These are phyloP conservation scores for Bidens hawaiensis DNA, from an alignment of 140 eudicot species.

Conservation along the genomic window DNA sequence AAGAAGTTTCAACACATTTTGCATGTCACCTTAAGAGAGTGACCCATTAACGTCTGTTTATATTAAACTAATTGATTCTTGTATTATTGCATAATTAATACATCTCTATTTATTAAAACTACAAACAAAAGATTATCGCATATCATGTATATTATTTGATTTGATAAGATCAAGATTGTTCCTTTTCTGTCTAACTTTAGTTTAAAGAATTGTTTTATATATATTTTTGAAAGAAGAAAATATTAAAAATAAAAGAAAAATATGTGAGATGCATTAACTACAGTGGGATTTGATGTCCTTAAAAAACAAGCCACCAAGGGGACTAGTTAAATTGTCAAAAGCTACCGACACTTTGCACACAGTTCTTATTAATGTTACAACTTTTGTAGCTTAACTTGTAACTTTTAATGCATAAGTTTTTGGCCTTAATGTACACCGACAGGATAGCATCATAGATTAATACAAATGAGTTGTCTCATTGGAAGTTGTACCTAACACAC, in stretches of 20 bases:
- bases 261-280: constrained; percentile 5
- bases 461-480: constrained; percentile 39
- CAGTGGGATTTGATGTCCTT: constrained; percentile 25
- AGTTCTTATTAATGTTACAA: constrained; percentile 21
- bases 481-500: constrained; percentile 38
- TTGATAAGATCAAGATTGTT: not conserved
- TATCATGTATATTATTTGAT: not conserved
- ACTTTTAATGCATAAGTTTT: not conserved
- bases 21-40: constrained; percentile 29
- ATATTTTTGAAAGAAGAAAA: not conserved
- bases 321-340: constrained; percentile 14
- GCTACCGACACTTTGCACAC: constrained; percentile 35
- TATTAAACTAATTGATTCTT: constrained; percentile 7
- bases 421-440: constrained; percentile 36
- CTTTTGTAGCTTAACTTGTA: not conserved
- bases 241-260: not conserved
- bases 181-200: not conserved
- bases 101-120: not conserved
- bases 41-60: constrained; percentile 28
- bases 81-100: constrained; percentile 1
- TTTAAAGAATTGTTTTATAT: no score
- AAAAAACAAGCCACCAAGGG: constrained; percentile 4
- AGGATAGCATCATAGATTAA: constrained; percentile 25
- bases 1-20: constrained; percentile 36
- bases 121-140: not conserved